Conservation (phyloP, 2,329 filamentous ascomycete species). For the Cladobotryum mycophilum region DNA sequence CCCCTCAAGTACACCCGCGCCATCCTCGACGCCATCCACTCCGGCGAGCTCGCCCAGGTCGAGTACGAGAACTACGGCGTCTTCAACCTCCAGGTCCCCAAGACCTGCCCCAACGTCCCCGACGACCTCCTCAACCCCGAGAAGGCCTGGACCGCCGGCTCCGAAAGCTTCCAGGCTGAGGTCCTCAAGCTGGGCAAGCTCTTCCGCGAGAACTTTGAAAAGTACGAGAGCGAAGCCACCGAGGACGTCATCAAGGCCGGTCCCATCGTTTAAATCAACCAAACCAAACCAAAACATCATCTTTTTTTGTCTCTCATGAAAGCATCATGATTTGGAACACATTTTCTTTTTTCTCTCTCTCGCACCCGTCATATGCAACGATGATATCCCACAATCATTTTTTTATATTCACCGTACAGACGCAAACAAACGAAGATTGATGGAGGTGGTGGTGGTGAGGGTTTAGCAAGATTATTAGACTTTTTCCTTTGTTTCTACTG, state of each 20-base stretch:
- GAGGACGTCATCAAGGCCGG: constrained; percentile 68
- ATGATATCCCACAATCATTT: no score
- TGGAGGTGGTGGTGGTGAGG: no score
- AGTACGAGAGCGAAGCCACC: constrained; percentile 82
- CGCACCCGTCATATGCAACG: no score
- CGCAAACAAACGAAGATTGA: no score
- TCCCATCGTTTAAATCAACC: constrained; percentile 32
- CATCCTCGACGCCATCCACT: constrained; percentile 97
- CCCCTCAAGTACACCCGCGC: constrained; percentile 98
- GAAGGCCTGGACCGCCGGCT: constrained; percentile 81
- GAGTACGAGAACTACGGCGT: constrained; percentile 94
- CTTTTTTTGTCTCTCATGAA: no score
- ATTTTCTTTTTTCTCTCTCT: no score
- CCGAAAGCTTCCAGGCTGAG: constrained; percentile 76
- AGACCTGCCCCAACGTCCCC: constrained; percentile 80
- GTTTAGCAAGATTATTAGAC: no score
- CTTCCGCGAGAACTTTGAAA: constrained; percentile 97
- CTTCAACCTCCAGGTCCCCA: constrained; percentile 97
- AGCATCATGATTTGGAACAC: no score
- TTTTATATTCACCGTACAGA: no score
- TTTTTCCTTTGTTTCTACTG: no score
- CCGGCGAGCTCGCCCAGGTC: constrained; percentile 83
- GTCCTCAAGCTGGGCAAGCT: constrained; percentile 84
- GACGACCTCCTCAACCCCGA: constrained; percentile 90
- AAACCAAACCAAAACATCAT: not conserved